Percentiles rank a stretch among this genome's conserved stretches.
phyloP scores from a whole-genome alignment of 208 protist genomes.

The Blastocrithidia nonstop region DNA sequence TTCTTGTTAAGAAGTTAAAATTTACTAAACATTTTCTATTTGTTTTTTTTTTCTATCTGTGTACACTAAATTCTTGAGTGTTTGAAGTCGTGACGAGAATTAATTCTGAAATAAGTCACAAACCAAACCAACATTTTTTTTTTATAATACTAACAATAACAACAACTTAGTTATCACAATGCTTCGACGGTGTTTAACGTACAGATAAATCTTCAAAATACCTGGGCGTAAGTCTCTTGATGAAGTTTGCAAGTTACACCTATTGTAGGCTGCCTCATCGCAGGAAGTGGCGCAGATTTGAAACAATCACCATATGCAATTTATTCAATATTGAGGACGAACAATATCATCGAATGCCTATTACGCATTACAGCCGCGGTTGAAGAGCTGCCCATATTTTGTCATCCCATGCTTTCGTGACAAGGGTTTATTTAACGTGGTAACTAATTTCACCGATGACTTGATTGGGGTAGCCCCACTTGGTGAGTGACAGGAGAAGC shows the following conservation, averaged over 20 bases:
- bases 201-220: slow-evolving; percentile 38
- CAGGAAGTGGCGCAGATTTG: slow-evolving; percentile 71
- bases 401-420: slow-evolving; percentile 83
- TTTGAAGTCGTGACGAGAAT: not conserved
- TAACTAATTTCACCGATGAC: slow-evolving; percentile 83
- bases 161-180: slow-evolving; percentile 6
- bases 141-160: not conserved
- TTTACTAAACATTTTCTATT: not conserved
- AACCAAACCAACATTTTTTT: not conserved
- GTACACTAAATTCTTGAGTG: not conserved
- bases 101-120: not conserved
- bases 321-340: slow-evolving; percentile 84
- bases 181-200: slow-evolving; percentile 13
- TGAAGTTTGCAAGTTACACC: slow-evolving; percentile 62
- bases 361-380: slow-evolving; percentile 63
- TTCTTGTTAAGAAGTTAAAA: too few relatives aligned
- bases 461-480: slow-evolving; percentile 75
- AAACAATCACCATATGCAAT: slow-evolving; percentile 77
- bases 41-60: not conserved
- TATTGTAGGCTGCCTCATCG: slow-evolving; percentile 60
- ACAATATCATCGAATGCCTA: slow-evolving; percentile 67
- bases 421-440: slow-evolving; percentile 85
- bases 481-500: slow-evolving; percentile 80
- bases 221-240: slow-evolving; percentile 80
- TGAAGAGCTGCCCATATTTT: slow-evolving; percentile 76